Percentiles rank a stretch among this genome's conserved stretches.
Evolutionary conservation across 2,329 filamentous ascomycete genomes (phyloP).

Genomic region (Bertia moriformis): DNA sequence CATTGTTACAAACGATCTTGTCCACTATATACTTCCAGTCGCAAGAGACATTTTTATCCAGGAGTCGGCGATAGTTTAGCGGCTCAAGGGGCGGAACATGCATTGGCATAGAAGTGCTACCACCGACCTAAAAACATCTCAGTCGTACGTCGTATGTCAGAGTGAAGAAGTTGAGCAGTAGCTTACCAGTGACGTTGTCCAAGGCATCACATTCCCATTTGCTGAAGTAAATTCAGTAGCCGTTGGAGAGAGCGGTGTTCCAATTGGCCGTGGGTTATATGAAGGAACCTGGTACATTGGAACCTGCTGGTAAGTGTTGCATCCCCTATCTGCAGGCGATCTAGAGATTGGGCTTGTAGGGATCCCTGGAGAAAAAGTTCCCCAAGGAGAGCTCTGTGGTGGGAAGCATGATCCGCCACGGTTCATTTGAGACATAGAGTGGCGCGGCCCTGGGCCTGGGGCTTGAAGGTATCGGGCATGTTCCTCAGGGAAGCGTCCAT

Average conservation of each 20-base stretch:
- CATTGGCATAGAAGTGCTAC: conserved; percentile 49
- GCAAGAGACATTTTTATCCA: conserved; percentile 91
- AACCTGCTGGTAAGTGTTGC: conserved; percentile 10
- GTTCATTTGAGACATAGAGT: background rate
- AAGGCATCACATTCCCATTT: conserved; percentile 11
- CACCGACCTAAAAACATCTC: conserved; percentile 20
- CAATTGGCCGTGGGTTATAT: conserved; percentile 22
- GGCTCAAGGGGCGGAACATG: conserved; percentile 81
- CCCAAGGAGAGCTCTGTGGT: background rate
- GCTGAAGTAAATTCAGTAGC: conserved; percentile 24
- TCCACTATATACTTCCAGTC: conserved; percentile 99
- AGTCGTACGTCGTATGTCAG: too few species aligned
- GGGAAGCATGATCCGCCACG: background rate
- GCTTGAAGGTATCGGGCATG: conserved; percentile 13
- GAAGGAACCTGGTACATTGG: conserved; percentile 15
- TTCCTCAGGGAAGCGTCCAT: conserved; percentile 14
- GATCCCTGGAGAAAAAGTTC: background rate
- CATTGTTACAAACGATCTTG: conserved; percentile 98
- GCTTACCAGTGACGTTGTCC: conserved; percentile 19
- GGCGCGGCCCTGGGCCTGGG: conserved; percentile 12
- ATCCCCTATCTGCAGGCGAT: background rate
- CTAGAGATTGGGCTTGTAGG: background rate
- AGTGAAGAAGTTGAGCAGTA: too few species aligned
- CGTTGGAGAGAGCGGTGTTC: conserved; percentile 25
- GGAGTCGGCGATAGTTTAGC: conserved; percentile 84